These are phyloP conservation scores for Fusarium coicis DNA, from an alignment of 2,329 filamentous ascomycete species.

Conservation along the genomic window DNA sequence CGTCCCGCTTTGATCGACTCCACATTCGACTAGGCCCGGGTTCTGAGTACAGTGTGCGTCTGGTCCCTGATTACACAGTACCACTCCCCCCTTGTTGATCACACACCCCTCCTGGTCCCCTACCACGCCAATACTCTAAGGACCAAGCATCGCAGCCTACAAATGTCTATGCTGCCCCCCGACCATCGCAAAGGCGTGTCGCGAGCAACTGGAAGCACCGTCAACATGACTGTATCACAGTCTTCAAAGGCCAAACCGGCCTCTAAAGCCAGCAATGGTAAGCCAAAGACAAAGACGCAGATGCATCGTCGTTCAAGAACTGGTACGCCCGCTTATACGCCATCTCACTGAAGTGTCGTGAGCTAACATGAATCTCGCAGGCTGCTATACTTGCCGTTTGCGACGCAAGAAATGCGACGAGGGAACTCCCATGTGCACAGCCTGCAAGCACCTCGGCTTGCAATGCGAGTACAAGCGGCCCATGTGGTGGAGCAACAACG, in stretches of 20 bases:
- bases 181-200: slow-evolving; percentile 63
- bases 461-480: slow-evolving; percentile 96
- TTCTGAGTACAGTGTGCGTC: slow-evolving; percentile 17
- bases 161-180: slow-evolving; percentile 76
- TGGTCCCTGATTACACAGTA: slow-evolving; percentile 34
- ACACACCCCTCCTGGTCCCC: slow-evolving; percentile 43
- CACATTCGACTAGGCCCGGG: slow-evolving; percentile 27
- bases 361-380: slow-evolving; percentile 50
- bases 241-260: slow-evolving; percentile 68
- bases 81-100: slow-evolving; percentile 35
- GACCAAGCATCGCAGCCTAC: slow-evolving; percentile 52
- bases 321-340: slow-evolving; percentile 68
- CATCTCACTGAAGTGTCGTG: neutral
- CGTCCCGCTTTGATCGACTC: slow-evolving; percentile 46
- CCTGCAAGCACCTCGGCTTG: slow-evolving; percentile 80
- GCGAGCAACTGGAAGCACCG: slow-evolving; percentile 57
- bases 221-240: slow-evolving; percentile 72
- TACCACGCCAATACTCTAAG: slow-evolving; percentile 41
- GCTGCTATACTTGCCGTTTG: slow-evolving; percentile 75
- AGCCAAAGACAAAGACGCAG: slow-evolving; percentile 78
- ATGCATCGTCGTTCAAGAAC: slow-evolving; percentile 95
- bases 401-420: slow-evolving; percentile 77
- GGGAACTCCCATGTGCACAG: slow-evolving; percentile 69
- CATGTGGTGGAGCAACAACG: slow-evolving; percentile 96
- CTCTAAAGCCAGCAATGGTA: slow-evolving; percentile 63